Conservation (phyloP, 257 asterid genomes). For the Linaria vulgaris region DNA sequence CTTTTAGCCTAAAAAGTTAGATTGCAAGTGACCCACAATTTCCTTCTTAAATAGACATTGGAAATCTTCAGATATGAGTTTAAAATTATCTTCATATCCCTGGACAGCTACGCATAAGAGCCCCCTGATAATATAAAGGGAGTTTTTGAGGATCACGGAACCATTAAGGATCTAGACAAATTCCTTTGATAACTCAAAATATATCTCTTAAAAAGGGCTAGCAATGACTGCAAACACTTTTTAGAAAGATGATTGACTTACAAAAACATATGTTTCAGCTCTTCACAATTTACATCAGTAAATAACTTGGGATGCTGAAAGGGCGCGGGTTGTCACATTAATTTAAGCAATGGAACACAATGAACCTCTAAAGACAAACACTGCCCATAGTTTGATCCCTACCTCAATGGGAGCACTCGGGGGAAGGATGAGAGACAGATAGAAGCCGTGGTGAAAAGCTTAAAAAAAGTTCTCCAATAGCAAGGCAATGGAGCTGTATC, state of each 20-base stretch:
- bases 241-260: neutral
- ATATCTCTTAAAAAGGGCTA: neutral
- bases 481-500: neutral
- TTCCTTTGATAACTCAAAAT: conserved; percentile 12
- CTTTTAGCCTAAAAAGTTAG: conserved; percentile 22
- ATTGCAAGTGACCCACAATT: conserved; percentile 8
- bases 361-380: neutral
- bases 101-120: conserved; percentile 1
- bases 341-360: no score
- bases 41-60: conserved; percentile 15
- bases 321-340: no score
- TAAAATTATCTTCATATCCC: conserved; percentile 11
- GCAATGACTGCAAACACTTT: neutral
- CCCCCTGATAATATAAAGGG: neutral
- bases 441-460: conserved; percentile 4
- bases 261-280: neutral
- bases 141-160: conserved; percentile 18
- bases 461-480: conserved; percentile 14
- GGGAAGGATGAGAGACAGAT: conserved; percentile 5
- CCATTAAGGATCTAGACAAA: conserved; percentile 18
- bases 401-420: neutral
- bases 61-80: conserved; percentile 13
- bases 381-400: conserved; percentile 12
- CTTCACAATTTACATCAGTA: no score
- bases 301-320: neutral